Conservation (phyloP, 306 rosid species). For the Alnus rubra region DNA sequence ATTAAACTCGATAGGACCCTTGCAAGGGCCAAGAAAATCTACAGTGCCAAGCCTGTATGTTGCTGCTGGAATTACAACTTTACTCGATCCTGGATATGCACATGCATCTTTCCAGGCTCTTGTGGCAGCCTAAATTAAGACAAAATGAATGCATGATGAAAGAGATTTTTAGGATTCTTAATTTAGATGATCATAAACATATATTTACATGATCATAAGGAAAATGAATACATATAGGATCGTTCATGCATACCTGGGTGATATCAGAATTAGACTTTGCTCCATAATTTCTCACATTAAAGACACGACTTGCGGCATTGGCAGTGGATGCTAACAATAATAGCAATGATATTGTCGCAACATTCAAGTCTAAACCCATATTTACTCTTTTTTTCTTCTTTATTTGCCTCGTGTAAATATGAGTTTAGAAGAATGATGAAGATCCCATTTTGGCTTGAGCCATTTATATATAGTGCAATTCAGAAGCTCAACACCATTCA, state of each 20-base stretch:
- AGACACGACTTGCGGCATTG: background rate
- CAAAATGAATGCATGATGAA: background rate
- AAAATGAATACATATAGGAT: too few relatives aligned
- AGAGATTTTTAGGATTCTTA: background rate
- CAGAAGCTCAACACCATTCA: background rate
- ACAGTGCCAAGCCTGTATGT: constrained; percentile 18
- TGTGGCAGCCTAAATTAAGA: constrained; percentile 14
- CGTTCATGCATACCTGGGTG: constrained; percentile 7
- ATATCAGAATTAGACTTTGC: constrained; percentile 24
- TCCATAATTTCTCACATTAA: constrained; percentile 23
- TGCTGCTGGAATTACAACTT: constrained; percentile 24
- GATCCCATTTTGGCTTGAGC: background rate
- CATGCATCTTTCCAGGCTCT: constrained; percentile 48
- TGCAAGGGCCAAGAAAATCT: constrained; percentile 40
- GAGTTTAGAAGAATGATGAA: background rate
- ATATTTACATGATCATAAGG: too few relatives aligned
- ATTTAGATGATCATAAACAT: background rate
- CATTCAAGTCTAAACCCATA: constrained; percentile 15
- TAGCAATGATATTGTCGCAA: background rate
- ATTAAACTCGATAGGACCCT: constrained; percentile 35
- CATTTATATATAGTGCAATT: background rate
- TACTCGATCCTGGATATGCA: constrained; percentile 3
- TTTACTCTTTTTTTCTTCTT: background rate
- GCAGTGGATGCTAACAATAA: background rate
- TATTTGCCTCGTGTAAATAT: too few relatives aligned